Evolutionary conservation across 306 rosid species (phyloP).

Genomic region (Sophora flavescens): DNA sequence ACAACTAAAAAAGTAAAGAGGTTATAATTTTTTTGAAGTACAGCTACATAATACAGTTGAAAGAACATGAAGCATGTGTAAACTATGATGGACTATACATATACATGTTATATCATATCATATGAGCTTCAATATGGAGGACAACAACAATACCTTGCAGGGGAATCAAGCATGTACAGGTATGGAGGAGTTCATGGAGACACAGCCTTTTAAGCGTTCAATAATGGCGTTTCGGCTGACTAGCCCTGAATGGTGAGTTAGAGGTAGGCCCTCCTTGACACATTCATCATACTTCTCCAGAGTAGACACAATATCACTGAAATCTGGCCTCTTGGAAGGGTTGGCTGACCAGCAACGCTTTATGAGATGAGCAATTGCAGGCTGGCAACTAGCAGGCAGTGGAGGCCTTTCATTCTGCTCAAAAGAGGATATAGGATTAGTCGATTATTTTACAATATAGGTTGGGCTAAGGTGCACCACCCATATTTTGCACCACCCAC

Average conservation of each 20-base stretch:
- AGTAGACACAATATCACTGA: slow-evolving; percentile 79
- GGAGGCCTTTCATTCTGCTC: slow-evolving; percentile 98
- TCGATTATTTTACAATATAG: too few relatives aligned
- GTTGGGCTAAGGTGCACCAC: too few relatives aligned
- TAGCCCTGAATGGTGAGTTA: slow-evolving; percentile 74
- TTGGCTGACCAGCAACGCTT: slow-evolving; percentile 94
- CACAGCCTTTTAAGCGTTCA: slow-evolving; percentile 84
- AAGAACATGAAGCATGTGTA: slow-evolving; percentile 53
- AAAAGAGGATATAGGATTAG: neutral
- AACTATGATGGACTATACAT: slow-evolving; percentile 42
- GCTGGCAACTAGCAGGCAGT: slow-evolving; percentile 93
- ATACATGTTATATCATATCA: slow-evolving; percentile 18
- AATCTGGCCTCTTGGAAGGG: slow-evolving; percentile 96
- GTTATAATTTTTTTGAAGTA: slow-evolving; percentile 42
- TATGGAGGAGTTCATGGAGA: slow-evolving; percentile 74
- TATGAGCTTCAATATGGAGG: slow-evolving; percentile 17
- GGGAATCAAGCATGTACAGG: slow-evolving; percentile 83
- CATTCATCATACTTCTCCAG: slow-evolving; percentile 93
- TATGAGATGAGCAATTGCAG: slow-evolving; percentile 88
- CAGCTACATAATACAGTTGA: slow-evolving; percentile 50
- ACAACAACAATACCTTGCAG: slow-evolving; percentile 47
- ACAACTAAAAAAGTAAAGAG: slow-evolving; percentile 1
- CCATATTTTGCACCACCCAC: too few relatives aligned
- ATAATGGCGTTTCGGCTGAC: slow-evolving; percentile 76
- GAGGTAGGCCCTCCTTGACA: slow-evolving; percentile 96